Conservation (phyloP, 371 early-diverging fungal genomes). For the Mucor lusitanicus region DNA sequence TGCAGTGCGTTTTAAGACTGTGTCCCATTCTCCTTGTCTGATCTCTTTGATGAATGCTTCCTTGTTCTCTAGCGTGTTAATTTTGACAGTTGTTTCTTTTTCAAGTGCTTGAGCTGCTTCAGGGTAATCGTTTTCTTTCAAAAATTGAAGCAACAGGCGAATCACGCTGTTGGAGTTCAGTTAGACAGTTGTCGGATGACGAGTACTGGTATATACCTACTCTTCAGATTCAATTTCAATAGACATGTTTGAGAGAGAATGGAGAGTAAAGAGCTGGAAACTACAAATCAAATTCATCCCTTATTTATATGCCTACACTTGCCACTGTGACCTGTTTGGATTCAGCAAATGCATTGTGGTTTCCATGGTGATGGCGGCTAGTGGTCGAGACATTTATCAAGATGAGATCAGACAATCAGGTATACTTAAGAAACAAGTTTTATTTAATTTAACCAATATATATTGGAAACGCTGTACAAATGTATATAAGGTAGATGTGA, state of each 20-base stretch:
- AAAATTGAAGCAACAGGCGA: slow-evolving; percentile 85
- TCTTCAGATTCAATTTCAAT: slow-evolving; percentile 34
- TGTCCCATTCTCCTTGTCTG: slow-evolving; percentile 84
- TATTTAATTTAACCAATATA: background rate
- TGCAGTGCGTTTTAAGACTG: slow-evolving; percentile 71
- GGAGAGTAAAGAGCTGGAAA: background rate
- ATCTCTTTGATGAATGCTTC: slow-evolving; percentile 78
- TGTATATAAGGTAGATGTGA: background rate
- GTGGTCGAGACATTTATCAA: no score
- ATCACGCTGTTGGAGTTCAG: slow-evolving; percentile 12
- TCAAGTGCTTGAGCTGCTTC: slow-evolving; percentile 78
- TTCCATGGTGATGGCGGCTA: no score
- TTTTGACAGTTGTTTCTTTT: slow-evolving; percentile 75
- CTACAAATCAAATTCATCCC: background rate
- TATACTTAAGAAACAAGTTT: background rate
- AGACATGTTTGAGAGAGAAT: slow-evolving; percentile 11
- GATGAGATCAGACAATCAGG: no score
- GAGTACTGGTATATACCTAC: slow-evolving; percentile 3
- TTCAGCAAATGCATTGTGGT: background rate
- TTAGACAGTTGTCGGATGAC: background rate
- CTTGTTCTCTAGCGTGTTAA: slow-evolving; percentile 88
- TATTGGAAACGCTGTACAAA: slow-evolving; percentile 1
- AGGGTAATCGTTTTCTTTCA: slow-evolving; percentile 86
- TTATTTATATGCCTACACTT: background rate
- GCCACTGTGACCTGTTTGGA: background rate